Percentiles rank a stretch among this genome's conserved stretches.
These are phyloP conservation scores for Geotrichum bryndzae DNA, from an alignment of 1,139 yeast species.

Conservation along the genomic window DNA sequence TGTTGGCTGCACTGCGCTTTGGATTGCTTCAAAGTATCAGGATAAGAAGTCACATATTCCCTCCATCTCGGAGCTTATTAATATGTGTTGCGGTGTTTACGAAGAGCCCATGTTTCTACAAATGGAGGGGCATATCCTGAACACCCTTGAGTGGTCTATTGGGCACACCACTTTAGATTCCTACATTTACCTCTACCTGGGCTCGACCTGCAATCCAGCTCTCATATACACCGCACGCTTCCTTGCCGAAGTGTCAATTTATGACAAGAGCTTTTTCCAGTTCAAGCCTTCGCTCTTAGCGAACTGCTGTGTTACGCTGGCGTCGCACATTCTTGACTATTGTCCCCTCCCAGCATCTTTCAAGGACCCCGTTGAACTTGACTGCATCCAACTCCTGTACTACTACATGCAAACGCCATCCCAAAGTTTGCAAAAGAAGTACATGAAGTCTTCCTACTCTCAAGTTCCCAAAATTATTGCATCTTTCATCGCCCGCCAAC, in stretches of 20 bases:
- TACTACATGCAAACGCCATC: constrained; percentile 36
- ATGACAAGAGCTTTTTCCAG: constrained; percentile 60
- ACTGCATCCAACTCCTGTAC: constrained; percentile 26
- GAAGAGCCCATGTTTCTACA: constrained; percentile 89
- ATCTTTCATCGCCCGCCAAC: constrained; percentile 28
- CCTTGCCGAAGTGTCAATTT: constrained; percentile 72
- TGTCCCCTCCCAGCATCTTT: constrained; percentile 8
- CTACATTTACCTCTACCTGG: constrained; percentile 31
- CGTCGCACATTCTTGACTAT: constrained; percentile 56
- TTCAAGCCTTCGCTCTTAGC: constrained; percentile 61
- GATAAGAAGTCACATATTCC: constrained; percentile 88
- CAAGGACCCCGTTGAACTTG: constrained; percentile 12
- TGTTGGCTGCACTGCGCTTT: constrained; percentile 87
- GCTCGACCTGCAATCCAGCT: constrained; percentile 25
- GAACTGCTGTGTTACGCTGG: constrained; percentile 61
- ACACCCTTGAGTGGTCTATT: constrained; percentile 82
- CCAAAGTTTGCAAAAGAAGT: constrained; percentile 36
- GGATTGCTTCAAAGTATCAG: constrained; percentile 94
- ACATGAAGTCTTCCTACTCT: constrained; percentile 27
- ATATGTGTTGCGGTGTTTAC: constrained; percentile 78
- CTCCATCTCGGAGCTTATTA: constrained; percentile 64
- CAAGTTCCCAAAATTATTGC: constrained; percentile 31
- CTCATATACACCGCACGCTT: constrained; percentile 46
- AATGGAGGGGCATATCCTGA: constrained; percentile 88
- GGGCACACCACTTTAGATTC: constrained; percentile 49